Conservation (phyloP, 176 grass and related monocot species). For the Calamus simplicifolius region DNA sequence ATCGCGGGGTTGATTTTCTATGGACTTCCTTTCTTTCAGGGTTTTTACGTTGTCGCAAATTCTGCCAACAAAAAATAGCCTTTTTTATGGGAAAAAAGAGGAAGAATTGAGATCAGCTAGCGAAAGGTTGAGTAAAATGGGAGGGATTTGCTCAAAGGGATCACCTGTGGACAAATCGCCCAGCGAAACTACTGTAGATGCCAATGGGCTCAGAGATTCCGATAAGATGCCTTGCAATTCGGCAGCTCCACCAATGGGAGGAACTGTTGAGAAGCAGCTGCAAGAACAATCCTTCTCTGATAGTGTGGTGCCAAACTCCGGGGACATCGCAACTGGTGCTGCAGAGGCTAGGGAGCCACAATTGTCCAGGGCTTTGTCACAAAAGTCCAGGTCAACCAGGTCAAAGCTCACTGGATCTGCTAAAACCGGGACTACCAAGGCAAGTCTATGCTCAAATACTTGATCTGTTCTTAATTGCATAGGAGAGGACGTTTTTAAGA, state of each 20-base stretch:
- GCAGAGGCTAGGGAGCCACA: slow-evolving; percentile 26
- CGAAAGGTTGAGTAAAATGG: slow-evolving; percentile 33
- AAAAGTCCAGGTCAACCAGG: slow-evolving; percentile 50
- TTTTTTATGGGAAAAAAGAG: background rate
- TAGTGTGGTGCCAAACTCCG: slow-evolving; percentile 24
- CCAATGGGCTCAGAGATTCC: slow-evolving; percentile 33
- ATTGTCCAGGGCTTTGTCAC: slow-evolving; percentile 50
- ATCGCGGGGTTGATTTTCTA: no score
- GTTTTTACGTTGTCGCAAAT: no score
- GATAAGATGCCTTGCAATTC: slow-evolving; percentile 21
- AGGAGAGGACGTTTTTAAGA: no score
- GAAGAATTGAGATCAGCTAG: slow-evolving; percentile 14
- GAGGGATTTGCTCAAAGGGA: slow-evolving; percentile 75
- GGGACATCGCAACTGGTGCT: slow-evolving; percentile 3
- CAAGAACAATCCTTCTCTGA: slow-evolving; percentile 42
- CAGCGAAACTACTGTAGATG: slow-evolving; percentile 53
- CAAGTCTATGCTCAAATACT: slow-evolving; percentile 3
- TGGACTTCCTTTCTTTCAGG: no score
- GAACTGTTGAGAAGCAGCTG: slow-evolving; percentile 24
- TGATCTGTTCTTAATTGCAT: no score
- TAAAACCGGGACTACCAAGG: slow-evolving; percentile 29
- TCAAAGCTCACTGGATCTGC: slow-evolving; percentile 1
- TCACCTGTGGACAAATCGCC: slow-evolving; percentile 85
- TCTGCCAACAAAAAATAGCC: no score
- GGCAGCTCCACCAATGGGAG: background rate